Base-by-base conservation (phyloP, 495 filamentous ascomycete species). In the Pseudomonodictys pantanalensis region DNA sequence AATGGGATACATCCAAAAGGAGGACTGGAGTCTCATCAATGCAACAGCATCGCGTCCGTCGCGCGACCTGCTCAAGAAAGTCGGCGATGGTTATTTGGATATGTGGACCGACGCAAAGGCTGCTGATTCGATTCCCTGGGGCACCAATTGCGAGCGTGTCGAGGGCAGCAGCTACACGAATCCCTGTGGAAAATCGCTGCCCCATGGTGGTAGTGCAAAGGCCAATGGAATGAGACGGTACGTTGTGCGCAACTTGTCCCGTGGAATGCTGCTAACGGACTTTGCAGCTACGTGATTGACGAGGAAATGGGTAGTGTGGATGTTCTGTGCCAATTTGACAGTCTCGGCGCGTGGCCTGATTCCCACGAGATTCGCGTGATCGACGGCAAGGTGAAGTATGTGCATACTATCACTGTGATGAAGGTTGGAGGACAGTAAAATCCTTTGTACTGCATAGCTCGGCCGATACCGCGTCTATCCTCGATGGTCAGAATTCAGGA, bases 51-150 rank as follows among this genome's bases (percentile, higher is more conserved):
- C 66, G 15, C 62, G 71, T 1, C 68, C 67, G 1, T 64, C 50
- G 17, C 68, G 77, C 15, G 74, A 76, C 0, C 49, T 75, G 55
- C 70, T 80, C 26, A 74, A 72, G 59, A 66, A 73, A 23, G 72
- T 73, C 0, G 76, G 72, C 8, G 77, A 80, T 41, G 76, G 71
- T 1, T 79, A 79, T 47, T 68, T 80, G 1, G 77, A 80, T 42
- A 77, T 80, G 75, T 78, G 75, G 75, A 78, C 73, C 1, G 75
- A 77, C 67, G 66, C 69, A 0, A 74, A 68, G 26, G 77, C 76
- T 1, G 73, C 72, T 0, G 74, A 75, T 50, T 65, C 67, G 0
- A 77, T 80, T 7, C 74, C 76, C 0, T 78, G 75, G 75, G 77
- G 76, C 1, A 75, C 74, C 3, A 55, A 75, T 50, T 80, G 77